Base-by-base conservation (phyloP, 805 yeast species). In the Pichia paraexigua region DNA sequence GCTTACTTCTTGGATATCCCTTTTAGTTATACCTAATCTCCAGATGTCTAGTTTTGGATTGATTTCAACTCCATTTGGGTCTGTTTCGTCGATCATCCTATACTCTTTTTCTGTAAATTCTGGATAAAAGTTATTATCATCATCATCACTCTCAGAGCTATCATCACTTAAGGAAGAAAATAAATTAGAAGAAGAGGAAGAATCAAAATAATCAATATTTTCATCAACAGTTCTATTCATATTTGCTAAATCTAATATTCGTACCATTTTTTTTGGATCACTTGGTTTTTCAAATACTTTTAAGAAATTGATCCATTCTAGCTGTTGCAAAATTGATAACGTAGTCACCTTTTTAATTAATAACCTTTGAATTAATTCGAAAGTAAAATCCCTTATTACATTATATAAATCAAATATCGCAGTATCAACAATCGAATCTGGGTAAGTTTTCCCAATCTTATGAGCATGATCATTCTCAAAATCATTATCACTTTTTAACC, bases 1-100 rank as follows among this genome's bases (percentile, higher is more conserved):
- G 2, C 47, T n/a, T 15, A 41, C 49, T 20, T 52, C 49, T 24
- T 45, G 37, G 4, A 53, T 53, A n/a, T 45, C 51, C 11, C 49
- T 48, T 22, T 43, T 25, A 17, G 48, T 27, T 7, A 51, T 45
- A 15, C 43, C 51, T 15, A 51, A 20, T 20, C 41, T 41, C 28
- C 37, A 44, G 2, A 35, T 39, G 32, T 50, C 53, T 24, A 37
- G 18, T 6, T 30, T 17, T 37, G 43, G 47, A 4, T 25, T n/a
- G 15, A 48, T 51, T 2, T 22, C 32, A 6, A 48, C 21, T 2
- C 45, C 51, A 12, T 43, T n/a, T 20, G 51, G 47, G 22, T 47
- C 30, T 3, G 25, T 27, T 11, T 48, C 17, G 13, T 41, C 41
- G 27, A 43, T 40, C 13, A 47, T 30, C 7, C 21, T 39, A 12